Percentiles rank a stretch among this genome's conserved stretches.
These are phyloP conservation scores for Dendryphion nanum DNA, from an alignment of 2,329 filamentous ascomycete species.

Conservation along the genomic window DNA sequence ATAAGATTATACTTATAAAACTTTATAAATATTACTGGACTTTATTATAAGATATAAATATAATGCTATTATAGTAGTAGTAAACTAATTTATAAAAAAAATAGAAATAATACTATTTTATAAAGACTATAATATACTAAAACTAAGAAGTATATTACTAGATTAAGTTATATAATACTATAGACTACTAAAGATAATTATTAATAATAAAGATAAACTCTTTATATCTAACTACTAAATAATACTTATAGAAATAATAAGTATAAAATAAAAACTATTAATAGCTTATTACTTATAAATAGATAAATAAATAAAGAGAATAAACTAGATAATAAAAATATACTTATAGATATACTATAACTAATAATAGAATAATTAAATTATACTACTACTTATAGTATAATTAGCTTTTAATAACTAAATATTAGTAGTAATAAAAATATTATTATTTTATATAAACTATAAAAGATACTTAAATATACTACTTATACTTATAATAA, in stretches of 20 bases:
- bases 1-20: neutral
- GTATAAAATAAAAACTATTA: neutral
- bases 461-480: neutral
- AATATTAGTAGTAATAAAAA: neutral
- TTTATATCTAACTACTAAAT: neutral
- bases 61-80: conserved; percentile 1
- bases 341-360: conserved; percentile 1
- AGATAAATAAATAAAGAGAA: neutral
- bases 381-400: conserved; percentile 1
- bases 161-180: neutral
- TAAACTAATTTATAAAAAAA: conserved; percentile 1
- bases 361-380: conserved; percentile 1
- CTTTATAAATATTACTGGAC: neutral
- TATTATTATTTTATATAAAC: neutral
- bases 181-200: neutral
- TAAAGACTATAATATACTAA: neutral
- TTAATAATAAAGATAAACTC: neutral
- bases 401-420: conserved; percentile 1
- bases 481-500: too few relatives aligned
- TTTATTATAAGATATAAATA: neutral
- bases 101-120: conserved; percentile 6
- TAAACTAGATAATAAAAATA: neutral
- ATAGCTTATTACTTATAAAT: neutral
- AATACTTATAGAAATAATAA: neutral
- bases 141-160: neutral